phyloP scores from a whole-genome alignment of 164 flowering plant genomes.

The Liriodendron chinense region DNA sequence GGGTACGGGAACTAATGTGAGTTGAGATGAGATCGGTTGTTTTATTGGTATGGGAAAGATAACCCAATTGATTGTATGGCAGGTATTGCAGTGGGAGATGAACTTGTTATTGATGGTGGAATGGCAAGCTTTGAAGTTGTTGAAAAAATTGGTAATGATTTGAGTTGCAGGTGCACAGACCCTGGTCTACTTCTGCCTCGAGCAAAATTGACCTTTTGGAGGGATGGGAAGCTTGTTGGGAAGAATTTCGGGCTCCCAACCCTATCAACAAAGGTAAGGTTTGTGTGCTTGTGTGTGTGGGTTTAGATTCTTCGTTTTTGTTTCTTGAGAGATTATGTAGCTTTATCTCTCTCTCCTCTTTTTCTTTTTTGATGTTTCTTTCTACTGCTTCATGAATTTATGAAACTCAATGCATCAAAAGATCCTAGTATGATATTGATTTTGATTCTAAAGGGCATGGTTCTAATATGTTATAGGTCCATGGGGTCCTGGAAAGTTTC shows the following conservation, averaged over 20 bases:
- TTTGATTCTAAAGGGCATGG: neutral
- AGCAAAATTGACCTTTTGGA: conserved; percentile 88
- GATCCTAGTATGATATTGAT: neutral
- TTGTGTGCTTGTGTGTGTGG: neutral
- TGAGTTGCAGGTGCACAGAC: conserved; percentile 74
- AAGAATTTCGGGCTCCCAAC: conserved; percentile 58
- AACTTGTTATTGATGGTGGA: conserved; percentile 86
- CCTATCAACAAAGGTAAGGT: conserved; percentile 58
- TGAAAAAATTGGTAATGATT: conserved; percentile 69
- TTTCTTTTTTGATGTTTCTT: neutral
- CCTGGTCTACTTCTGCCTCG: conserved; percentile 82
- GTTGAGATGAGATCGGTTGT: neutral
- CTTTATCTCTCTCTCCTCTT: too few relatives aligned
- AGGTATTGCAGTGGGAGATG: conserved; percentile 82
- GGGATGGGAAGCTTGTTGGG: conserved; percentile 68
- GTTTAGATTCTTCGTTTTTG: neutral
- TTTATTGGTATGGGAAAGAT: neutral
- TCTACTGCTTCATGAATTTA: neutral
- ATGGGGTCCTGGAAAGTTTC: neutral
- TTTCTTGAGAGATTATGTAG: neutral
- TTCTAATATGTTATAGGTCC: neutral
- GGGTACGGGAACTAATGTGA: conserved; percentile 32
- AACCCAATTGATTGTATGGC: conserved; percentile 7
- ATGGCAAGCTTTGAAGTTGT: conserved; percentile 87
- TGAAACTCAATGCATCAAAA: neutral